phyloP scores from a whole-genome alignment of 2,329 filamentous ascomycete species.

The Aplosporella prunicola region DNA sequence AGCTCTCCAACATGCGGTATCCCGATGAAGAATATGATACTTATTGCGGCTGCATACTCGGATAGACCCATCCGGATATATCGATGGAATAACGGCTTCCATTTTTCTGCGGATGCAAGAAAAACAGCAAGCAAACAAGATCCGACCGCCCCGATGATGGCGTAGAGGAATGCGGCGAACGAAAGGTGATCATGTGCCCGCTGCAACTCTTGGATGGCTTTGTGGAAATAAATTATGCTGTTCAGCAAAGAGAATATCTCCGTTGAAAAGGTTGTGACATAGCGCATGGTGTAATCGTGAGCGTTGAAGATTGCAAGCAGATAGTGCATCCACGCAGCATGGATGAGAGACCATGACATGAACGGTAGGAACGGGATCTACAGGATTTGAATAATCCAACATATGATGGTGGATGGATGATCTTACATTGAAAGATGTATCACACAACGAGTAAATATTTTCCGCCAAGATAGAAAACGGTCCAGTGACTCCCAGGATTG shows the following conservation, averaged over 20 bases:
- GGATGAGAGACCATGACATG: conserved; percentile 59
- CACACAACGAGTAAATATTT: conserved; percentile 53
- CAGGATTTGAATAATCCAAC: background rate
- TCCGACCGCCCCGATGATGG: conserved; percentile 53
- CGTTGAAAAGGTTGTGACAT: conserved; percentile 57
- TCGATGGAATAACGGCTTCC: conserved; percentile 52
- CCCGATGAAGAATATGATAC: conserved; percentile 55
- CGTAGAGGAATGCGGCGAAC: conserved; percentile 55
- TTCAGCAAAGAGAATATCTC: conserved; percentile 60
- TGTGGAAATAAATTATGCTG: conserved; percentile 60
- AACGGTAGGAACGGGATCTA: conserved; percentile 51
- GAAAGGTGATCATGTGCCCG: conserved; percentile 48
- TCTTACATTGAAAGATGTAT: conserved; percentile 44
- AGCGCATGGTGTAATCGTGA: conserved; percentile 62
- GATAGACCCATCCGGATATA: conserved; percentile 52
- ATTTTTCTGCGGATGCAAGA: conserved; percentile 51
- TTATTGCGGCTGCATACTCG: conserved; percentile 58
- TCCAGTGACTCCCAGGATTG: conserved; percentile 56
- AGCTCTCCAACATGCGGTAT: conserved; percentile 54
- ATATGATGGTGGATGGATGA: background rate
- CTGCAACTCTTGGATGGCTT: conserved; percentile 55
- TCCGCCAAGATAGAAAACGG: conserved; percentile 59
- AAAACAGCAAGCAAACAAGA: conserved; percentile 55
- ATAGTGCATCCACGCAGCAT: conserved; percentile 56
- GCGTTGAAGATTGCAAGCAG: conserved; percentile 57